These are phyloP conservation scores for Sporisorium reilianum DNA, from an alignment of 1,284 basidiomycete species.

Conservation along the genomic window DNA sequence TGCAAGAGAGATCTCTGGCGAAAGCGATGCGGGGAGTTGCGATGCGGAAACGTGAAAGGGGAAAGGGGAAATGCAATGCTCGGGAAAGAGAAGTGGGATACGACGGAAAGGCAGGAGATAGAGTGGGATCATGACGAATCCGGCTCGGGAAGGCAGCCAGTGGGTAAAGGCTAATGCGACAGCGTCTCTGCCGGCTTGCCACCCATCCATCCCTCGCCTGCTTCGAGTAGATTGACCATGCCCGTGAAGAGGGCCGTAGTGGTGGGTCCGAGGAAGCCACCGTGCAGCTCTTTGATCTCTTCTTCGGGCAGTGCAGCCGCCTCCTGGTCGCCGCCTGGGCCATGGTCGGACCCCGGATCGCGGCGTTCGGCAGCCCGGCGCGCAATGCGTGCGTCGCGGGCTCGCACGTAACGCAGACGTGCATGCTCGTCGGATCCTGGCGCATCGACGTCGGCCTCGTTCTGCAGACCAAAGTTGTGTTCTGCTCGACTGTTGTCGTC, in stretches of 20 bases:
- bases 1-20: conserved; percentile 6
- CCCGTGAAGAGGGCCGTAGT: conserved; percentile 55
- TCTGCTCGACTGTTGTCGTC: conserved; percentile 18
- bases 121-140: background rate
- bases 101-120: background rate
- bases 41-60: background rate
- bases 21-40: conserved; percentile 1
- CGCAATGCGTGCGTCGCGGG: conserved; percentile 45
- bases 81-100: background rate
- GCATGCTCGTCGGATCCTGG: conserved; percentile 38
- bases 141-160: background rate
- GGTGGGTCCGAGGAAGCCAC: conserved; percentile 57
- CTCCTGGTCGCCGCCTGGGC: conserved; percentile 14
- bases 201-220: conserved; percentile 63
- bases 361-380: conserved; percentile 34
- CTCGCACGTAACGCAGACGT: conserved; percentile 39
- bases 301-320: conserved; percentile 40
- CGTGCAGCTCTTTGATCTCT: conserved; percentile 28
- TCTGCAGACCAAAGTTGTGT: conserved; percentile 23
- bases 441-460: conserved; percentile 19
- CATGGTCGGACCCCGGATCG: conserved; percentile 23
- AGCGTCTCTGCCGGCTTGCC: conserved; percentile 40
- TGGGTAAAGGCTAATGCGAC: background rate
- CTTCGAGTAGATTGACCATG: conserved; percentile 63
- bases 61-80: conserved; percentile 1